Percentiles rank a stretch among this genome's conserved stretches.
Evolutionary conservation across 2,329 filamentous ascomycete species (phyloP).

Genomic region (Metarhizium sp.): DNA sequence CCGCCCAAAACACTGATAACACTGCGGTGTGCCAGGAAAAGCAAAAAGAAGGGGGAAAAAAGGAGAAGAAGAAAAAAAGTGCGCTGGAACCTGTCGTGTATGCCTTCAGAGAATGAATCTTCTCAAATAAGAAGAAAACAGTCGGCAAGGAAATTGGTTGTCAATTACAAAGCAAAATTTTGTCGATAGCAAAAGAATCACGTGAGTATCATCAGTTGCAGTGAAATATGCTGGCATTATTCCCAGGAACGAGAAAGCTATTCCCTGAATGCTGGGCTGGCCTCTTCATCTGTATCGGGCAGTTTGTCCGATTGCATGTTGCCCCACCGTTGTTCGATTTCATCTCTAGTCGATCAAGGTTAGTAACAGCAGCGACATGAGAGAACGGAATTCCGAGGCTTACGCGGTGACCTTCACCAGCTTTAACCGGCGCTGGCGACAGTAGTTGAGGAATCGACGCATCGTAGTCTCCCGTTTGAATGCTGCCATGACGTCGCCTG

Average conservation of each 20-base stretch:
- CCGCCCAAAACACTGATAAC: too few species aligned
- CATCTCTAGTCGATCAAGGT: slow-evolving; percentile 17
- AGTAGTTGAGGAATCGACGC: slow-evolving; percentile 39
- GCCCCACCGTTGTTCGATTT: slow-evolving; percentile 27
- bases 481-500: slow-evolving; percentile 38
- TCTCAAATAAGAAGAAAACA: too few species aligned
- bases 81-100: too few species aligned
- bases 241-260: slow-evolving; percentile 12
- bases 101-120: too few species aligned
- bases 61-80: too few species aligned
- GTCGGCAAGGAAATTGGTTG: not conserved
- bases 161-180: not conserved
- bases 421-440: slow-evolving; percentile 31
- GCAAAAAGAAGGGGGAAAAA: too few species aligned
- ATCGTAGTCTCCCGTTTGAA: slow-evolving; percentile 46
- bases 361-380: slow-evolving; percentile 9
- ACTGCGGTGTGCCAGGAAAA: too few species aligned
- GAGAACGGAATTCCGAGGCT: slow-evolving; percentile 13
- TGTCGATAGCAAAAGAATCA: not conserved
- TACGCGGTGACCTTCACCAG: slow-evolving; percentile 32
- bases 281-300: slow-evolving; percentile 16
- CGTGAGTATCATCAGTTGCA: not conserved
- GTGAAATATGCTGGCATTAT: not conserved
- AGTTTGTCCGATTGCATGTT: slow-evolving; percentile 24
- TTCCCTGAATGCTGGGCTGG: slow-evolving; percentile 14